A percentile compares a stretch with the other conserved stretches of the same genome.
These are phyloP conservation scores for Xylaria digitata DNA, from an alignment of 2,329 filamentous ascomycete genomes.

Conservation along the genomic window DNA sequence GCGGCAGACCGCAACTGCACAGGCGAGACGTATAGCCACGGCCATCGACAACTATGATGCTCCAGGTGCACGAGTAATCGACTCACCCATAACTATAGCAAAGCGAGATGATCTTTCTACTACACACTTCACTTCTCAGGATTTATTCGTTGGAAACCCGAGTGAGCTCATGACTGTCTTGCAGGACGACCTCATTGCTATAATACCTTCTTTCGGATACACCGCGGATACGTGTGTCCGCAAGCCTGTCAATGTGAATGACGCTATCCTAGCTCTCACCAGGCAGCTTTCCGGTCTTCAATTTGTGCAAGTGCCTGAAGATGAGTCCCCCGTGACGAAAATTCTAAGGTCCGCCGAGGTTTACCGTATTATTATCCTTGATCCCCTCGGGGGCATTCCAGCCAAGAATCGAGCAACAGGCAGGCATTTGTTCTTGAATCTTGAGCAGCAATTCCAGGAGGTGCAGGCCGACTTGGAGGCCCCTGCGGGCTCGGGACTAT, in stretches of 20 bases:
- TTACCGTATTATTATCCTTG: slow-evolving; percentile 89
- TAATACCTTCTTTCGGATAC: slow-evolving; percentile 68
- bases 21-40: slow-evolving; percentile 78
- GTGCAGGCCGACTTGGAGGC: slow-evolving; percentile 71
- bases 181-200: slow-evolving; percentile 74
- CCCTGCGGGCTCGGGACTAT: slow-evolving; percentile 29
- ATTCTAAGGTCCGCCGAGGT: slow-evolving; percentile 59
- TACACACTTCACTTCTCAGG: slow-evolving; percentile 51
- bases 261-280: slow-evolving; percentile 81
- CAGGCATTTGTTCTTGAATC: slow-evolving; percentile 88
- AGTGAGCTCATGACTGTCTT: slow-evolving; percentile 73
- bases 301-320: slow-evolving; percentile 54
- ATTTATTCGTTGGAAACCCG: slow-evolving; percentile 57
- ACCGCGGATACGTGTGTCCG: slow-evolving; percentile 55
- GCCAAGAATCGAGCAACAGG: slow-evolving; percentile 69
- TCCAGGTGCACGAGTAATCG: slow-evolving; percentile 75
- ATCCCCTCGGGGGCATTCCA: slow-evolving; percentile 87
- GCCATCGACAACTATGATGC: slow-evolving; percentile 78
- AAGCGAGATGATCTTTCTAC: slow-evolving; percentile 36
- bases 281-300: slow-evolving; percentile 78
- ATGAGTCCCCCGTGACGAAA: slow-evolving; percentile 52
- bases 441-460: slow-evolving; percentile 85
- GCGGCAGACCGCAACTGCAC: slow-evolving; percentile 64
- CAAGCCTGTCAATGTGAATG: slow-evolving; percentile 59
- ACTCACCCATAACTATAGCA: slow-evolving; percentile 62